A percentile compares a stretch with the other conserved stretches of the same genome.
Conservation (phyloP, 352 stramenopile genomes). For the Phytophthora multivora region DNA sequence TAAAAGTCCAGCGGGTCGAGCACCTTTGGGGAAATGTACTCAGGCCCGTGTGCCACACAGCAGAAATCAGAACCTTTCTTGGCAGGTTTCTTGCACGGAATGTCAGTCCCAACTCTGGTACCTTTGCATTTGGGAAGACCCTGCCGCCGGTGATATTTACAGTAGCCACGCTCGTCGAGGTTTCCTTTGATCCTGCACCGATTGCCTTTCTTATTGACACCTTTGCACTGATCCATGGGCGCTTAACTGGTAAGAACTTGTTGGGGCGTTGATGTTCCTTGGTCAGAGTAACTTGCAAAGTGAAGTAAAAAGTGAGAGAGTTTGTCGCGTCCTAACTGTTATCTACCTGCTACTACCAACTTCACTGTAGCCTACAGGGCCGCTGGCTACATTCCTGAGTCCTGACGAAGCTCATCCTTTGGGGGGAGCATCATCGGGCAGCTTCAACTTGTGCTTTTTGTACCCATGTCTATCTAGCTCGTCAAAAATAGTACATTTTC, state of each 20-base stretch:
- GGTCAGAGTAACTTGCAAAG: no score
- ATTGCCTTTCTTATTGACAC: neutral
- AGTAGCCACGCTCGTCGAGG: constrained; percentile 22
- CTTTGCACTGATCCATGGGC: neutral
- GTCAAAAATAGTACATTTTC: constrained; percentile 8
- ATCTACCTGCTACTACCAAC: no score
- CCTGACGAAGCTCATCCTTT: no score
- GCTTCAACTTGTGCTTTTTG: neutral
- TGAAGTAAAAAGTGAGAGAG: no score
- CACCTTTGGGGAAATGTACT: constrained; percentile 23
- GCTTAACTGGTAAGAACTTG: neutral
- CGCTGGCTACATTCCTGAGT: no score
- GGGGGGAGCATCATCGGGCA: neutral
- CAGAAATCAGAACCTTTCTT: constrained; percentile 38
- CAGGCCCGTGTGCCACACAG: constrained; percentile 28
- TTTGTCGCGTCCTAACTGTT: no score
- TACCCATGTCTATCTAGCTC: neutral
- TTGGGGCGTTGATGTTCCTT: no score
- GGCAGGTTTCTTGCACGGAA: constrained; percentile 12
- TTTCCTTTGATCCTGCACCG: constrained; percentile 17
- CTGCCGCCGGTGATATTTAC: constrained; percentile 8
- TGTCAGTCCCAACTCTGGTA: neutral
- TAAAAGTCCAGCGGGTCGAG: constrained; percentile 13
- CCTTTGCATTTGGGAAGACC: constrained; percentile 21
- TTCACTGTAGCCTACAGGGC: no score